Base-by-base conservation (phyloP, 805 yeast species). In the Isabelozyma rhagii region DNA sequence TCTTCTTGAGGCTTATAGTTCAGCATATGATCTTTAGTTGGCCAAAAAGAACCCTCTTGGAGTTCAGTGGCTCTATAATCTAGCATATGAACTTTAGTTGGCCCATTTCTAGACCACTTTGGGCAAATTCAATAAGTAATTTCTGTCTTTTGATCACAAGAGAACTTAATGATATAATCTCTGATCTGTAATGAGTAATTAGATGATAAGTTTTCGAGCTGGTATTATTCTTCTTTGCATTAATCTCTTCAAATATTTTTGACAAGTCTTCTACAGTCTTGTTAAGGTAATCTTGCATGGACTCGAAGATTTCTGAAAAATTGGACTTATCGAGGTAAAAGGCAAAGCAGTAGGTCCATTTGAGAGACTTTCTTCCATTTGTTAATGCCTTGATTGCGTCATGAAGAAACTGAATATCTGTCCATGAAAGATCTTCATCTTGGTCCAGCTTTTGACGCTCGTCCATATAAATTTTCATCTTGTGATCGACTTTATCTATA, bases 301-400 rank as follows among this genome's bases (percentile, higher is more conserved):
- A 81, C 59, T 89, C 96, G 57, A 90, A 81, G 6, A 89, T 78
- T 38, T 77, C 74, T 8, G 85, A 79, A 49, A 78, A 78, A 50
- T 83, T 76, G 46, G 79, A 76, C 29, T 70, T 64, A 39, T 74
- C 77, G 34, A 90, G 71, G 62, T 84, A 89, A 60, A 71, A 93
- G 10, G 89, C 84, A 57, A 90, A 80, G 2, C 89, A 91, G 67
- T 89, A 92, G 0, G 97, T 83, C 97, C 98, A 94, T 71, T 90
- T 88, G 47, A 94, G 72, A 1, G 89, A 81, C 41, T 83, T 81
- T 51, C 98, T 75, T 7, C 96, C 88, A 50, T 77, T 78, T 29
- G 84, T 72, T 49, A 93, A 68, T 2, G 80, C 78, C 44, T 78
- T 76, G 40, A 88, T 83, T 39, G 93, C 83, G 47, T 88, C 93